Evolutionary conservation across 169 alveolate genomes (phyloP), one percentile per base, ranked within the genome.

Genomic region (Eimeria maxima): DNA sequence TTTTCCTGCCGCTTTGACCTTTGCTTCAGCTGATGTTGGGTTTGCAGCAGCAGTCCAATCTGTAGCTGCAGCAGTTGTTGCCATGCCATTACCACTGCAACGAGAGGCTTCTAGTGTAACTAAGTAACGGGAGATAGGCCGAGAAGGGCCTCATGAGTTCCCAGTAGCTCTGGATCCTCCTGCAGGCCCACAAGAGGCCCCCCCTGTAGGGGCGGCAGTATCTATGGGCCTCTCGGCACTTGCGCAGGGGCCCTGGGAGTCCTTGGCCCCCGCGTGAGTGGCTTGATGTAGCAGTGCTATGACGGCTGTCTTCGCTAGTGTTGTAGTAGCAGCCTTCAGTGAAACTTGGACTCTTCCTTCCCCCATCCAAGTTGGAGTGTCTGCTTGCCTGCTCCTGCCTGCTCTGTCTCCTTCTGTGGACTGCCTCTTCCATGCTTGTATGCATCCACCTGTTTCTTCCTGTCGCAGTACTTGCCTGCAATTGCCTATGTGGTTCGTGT

Each of bases 91-190:
- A 86, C 93, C 93, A 86, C 93, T 86, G 93, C 80, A 86, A 71
- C 27, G 93, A 60, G 53, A 86, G 80, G 69, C 93, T 86, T 42
- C 93, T 57, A 16, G 93, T 86, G 80, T 33, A 86, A 2, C 63
- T 50, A n/a, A 86, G 93, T 33, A 86, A 24, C 45, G 60, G 45
- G 63, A 29, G 74, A n/a, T 63, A 20, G 13, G 80, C 11, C 16
- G 93, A 86, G 27, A 86, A 47, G 65, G 93, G 78, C 57, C 60
- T 86, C 57, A 65, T 13, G 18, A 86, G 80, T 22, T 86, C 93
- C 93, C 93, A 86, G 65, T 60, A 86, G 80, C 93, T 86, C 80
- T 86, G 93, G 22, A 81, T 86, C 63, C 93, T 86, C 63, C 67
- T 57, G 80, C 78, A 81, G 80, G 93, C 93, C 93, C 93, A 86